Base-by-base conservation (phyloP, 2,329 filamentous ascomycete genomes). In the Metarhizium robertsii region DNA sequence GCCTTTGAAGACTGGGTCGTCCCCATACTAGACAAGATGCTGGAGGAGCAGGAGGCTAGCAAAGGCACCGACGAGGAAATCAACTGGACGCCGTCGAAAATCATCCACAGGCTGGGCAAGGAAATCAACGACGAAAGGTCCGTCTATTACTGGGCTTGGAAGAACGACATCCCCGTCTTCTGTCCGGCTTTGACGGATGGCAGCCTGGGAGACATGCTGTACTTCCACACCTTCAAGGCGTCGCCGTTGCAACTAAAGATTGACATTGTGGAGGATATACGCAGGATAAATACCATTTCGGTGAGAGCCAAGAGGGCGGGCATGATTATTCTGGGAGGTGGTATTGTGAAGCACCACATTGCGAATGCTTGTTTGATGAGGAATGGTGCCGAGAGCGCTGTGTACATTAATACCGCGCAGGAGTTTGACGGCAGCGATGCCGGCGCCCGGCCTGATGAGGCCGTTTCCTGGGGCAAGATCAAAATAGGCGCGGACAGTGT, bases 401-500 rank as follows among this genome's bases (percentile, higher is more conserved):
- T 99, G 1, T 99, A 96, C 69, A 90, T 99, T 71, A 99, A 99
- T 72, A 99, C 94, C 1, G 94, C 85, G 0, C 91, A 96, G 69
- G 94, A 99, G 69, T 99, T 96, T 68, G 94, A 99, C 69, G 94
- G 94, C 2, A 96, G 91, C 64, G 94, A 99, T 73, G 92, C 94
- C 0, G 94, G 94, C 1, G 94, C 94, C 3, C 79, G 94, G 55
- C 94, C 94, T 4, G 94, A 99, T 65, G 94, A 99, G 74, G 94
- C 94, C 5, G 89, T 99, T 16, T 96, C 92, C 59, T 99, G 94
- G 94, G 94, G 94, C 3, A 99, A 99, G 78, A 96, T 99, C 71
- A 96, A 95, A 72, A 78, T 85, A 46, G 88, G 86, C 53, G 94
- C 87, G 1, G 87, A 94, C 60, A 88, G 85, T 64, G 92, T 97